phyloP scores from a whole-genome alignment of 2,329 filamentous ascomycete genomes.

The Dothistroma septosporum region DNA sequence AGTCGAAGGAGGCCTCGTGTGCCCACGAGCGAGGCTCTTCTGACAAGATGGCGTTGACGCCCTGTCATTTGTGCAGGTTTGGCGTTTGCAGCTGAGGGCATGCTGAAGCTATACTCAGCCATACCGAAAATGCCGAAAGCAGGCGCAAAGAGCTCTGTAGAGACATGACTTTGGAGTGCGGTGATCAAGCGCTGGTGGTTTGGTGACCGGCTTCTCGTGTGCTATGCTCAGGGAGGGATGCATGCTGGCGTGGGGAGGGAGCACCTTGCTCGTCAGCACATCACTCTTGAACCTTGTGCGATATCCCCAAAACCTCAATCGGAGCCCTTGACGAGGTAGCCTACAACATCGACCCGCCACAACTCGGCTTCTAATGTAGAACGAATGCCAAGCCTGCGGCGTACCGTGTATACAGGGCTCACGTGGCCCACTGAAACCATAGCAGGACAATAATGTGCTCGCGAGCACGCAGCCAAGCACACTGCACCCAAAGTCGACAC shows the following conservation, averaged over 20 bases:
- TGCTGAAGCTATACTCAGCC: background rate
- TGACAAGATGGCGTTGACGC: conserved; percentile 10
- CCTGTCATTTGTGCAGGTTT: conserved; percentile 8
- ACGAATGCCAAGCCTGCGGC: background rate
- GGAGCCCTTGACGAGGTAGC: background rate
- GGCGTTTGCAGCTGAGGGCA: conserved; percentile 1
- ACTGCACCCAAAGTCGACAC: background rate
- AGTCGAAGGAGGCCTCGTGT: conserved; percentile 21
- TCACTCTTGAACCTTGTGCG: background rate
- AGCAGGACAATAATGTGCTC: background rate
- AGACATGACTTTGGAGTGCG: background rate
- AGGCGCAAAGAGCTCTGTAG: background rate
- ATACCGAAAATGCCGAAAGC: background rate
- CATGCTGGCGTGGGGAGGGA: background rate
- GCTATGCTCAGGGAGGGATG: background rate
- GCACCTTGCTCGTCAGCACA: background rate
- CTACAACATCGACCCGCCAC: background rate
- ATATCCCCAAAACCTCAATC: background rate
- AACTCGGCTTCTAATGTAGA: background rate
- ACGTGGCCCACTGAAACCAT: background rate
- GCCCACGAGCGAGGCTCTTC: conserved; percentile 19
- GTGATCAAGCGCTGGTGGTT: background rate
- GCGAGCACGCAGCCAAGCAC: background rate
- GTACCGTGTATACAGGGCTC: background rate
- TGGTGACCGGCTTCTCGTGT: background rate